Percentiles rank a stretch among this genome's conserved stretches.
Conservation (phyloP, 371 early-diverging fungal species). For the Syncephalastrum monosporum region DNA sequence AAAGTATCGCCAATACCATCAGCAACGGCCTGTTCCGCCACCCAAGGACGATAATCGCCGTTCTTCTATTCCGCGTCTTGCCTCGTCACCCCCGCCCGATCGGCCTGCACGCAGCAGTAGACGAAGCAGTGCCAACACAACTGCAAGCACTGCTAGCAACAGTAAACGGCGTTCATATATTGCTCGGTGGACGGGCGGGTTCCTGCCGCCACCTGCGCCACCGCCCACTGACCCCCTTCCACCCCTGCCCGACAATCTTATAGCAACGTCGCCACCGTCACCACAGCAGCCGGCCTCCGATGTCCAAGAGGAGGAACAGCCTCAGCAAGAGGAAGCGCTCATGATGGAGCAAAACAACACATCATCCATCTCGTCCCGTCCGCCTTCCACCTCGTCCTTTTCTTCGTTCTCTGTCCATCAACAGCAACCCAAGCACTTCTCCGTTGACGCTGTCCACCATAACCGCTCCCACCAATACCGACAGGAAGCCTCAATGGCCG, state of each 20-base stretch:
- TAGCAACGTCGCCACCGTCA: background rate
- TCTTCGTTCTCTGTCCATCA: background rate
- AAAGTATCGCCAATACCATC: constrained; percentile 6
- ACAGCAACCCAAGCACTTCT: constrained; percentile 1
- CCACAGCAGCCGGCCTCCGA: background rate
- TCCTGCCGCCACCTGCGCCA: constrained; percentile 20
- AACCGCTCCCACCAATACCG: constrained; percentile 4
- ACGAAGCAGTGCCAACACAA: constrained; percentile 14
- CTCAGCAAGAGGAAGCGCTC: too few species aligned
- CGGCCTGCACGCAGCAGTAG: constrained; percentile 14
- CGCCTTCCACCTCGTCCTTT: background rate
- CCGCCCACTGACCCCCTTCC: constrained; percentile 27
- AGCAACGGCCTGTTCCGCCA: background rate
- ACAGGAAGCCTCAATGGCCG: constrained; percentile 2
- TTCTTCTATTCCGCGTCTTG: too few species aligned
- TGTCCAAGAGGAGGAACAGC: too few species aligned
- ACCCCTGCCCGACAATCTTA: constrained; percentile 14
- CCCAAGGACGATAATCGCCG: background rate
- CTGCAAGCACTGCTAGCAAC: background rate
- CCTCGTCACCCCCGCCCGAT: constrained; percentile 7
- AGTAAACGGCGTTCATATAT: constrained; percentile 9
- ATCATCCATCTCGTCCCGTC: constrained; percentile 1
- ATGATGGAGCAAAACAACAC: background rate
- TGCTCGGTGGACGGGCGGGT: constrained; percentile 18
- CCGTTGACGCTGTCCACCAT: background rate